Evolutionary conservation across 257 asterid species (phyloP).

Genomic region (Leptodermis oblonga): DNA sequence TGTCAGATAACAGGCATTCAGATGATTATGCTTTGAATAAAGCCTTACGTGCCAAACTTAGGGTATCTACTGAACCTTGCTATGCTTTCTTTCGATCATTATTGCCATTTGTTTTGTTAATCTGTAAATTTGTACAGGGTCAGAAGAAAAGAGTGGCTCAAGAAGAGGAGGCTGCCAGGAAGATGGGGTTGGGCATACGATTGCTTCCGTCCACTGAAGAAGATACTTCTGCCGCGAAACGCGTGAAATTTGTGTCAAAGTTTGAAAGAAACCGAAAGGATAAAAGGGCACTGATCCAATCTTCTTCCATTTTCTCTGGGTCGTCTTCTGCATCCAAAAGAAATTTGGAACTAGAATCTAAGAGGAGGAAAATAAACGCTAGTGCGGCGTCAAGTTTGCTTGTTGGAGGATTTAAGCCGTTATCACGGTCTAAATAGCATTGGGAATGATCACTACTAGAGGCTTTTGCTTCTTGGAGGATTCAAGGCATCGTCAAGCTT

Average conservation of each 20-base stretch:
- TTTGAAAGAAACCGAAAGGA: conserved; percentile 69
- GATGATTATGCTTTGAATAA: conserved; percentile 85
- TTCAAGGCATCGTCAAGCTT: conserved; percentile 45
- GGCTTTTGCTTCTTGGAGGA: conserved; percentile 50
- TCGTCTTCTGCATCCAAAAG: conserved; percentile 41
- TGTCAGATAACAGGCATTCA: conserved; percentile 78
- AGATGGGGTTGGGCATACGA: conserved; percentile 71
- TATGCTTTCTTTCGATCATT: background rate
- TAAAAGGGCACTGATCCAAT: conserved; percentile 66
- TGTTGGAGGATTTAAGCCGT: conserved; percentile 71
- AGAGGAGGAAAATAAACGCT: conserved; percentile 76
- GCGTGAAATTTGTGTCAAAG: conserved; percentile 53
- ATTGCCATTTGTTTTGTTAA: background rate
- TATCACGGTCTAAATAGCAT: conserved; percentile 42
- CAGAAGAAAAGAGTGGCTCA: conserved; percentile 90
- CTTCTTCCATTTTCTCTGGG: conserved; percentile 78
- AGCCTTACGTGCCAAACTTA: conserved; percentile 65
- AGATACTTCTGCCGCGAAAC: conserved; percentile 63
- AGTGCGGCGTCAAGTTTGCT: conserved; percentile 57
- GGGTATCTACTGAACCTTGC: conserved; percentile 30
- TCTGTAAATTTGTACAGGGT: conserved; percentile 19
- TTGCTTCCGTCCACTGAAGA: conserved; percentile 71
- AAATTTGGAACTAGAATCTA: conserved; percentile 62
- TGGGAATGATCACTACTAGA: background rate
- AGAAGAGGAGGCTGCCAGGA: conserved; percentile 71